phyloP scores from a whole-genome alignment of 352 stramenopile species.

The Phytophthora melonis region DNA sequence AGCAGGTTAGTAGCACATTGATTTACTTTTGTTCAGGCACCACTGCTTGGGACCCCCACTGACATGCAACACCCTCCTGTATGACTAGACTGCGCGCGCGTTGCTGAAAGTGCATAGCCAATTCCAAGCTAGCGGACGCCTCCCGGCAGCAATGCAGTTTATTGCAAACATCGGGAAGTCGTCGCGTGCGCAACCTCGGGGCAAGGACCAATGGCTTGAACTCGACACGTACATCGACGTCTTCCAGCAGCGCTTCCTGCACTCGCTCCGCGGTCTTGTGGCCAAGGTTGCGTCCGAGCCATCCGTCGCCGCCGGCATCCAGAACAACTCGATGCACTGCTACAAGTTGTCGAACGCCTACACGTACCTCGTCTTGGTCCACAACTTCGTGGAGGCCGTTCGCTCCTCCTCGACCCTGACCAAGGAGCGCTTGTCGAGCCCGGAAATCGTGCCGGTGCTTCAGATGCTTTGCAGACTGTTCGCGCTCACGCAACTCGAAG shows the following conservation, averaged over 20 bases:
- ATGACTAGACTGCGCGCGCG: conserved; percentile 46
- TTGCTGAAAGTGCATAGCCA: conserved; percentile 56
- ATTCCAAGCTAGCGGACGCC: conserved; percentile 38
- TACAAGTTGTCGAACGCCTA: conserved; percentile 74
- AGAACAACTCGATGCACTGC: conserved; percentile 69
- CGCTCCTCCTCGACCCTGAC: conserved; percentile 35
- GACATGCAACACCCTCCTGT: neutral
- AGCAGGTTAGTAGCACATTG: conserved; percentile 69
- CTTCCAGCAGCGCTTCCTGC: conserved; percentile 69
- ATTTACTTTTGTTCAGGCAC: neutral
- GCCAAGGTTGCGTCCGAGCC: conserved; percentile 36
- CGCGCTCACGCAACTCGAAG: conserved; percentile 77
- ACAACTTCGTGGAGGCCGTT: conserved; percentile 53
- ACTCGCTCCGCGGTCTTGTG: conserved; percentile 55
- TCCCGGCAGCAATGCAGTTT: conserved; percentile 55
- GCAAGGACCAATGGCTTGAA: conserved; percentile 46
- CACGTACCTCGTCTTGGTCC: conserved; percentile 59
- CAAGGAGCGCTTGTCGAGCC: conserved; percentile 27
- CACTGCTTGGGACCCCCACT: neutral
- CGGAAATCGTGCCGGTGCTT: conserved; percentile 47
- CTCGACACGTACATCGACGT: conserved; percentile 48
- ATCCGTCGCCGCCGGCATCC: conserved; percentile 52
- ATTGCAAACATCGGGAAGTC: conserved; percentile 59
- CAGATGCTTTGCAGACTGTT: conserved; percentile 75
- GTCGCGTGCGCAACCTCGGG: conserved; percentile 25